Evolutionary conservation across 441 rosid species (phyloP).

Genomic region (Lepidium campestre): DNA sequence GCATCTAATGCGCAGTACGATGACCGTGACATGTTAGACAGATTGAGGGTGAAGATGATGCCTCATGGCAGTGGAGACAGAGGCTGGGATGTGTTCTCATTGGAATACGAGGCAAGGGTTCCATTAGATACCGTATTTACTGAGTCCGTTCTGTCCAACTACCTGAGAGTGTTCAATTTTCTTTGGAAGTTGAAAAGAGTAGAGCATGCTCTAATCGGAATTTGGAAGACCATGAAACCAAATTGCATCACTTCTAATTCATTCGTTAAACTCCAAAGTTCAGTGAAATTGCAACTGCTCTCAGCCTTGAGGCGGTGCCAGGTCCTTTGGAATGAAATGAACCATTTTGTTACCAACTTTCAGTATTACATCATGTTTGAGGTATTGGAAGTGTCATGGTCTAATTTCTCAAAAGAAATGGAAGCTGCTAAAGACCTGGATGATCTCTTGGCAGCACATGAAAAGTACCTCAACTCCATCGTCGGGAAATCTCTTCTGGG

Average conservation of each 20-base stretch:
- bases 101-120: slow-evolving; percentile 88
- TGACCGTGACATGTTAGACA: slow-evolving; percentile 79
- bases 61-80: slow-evolving; percentile 80
- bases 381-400: slow-evolving; percentile 96
- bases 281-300: slow-evolving; percentile 68
- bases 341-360: slow-evolving; percentile 87
- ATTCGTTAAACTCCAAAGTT: slow-evolving; percentile 65
- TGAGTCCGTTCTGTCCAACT: slow-evolving; percentile 73
- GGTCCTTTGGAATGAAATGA: slow-evolving; percentile 95
- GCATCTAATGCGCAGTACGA: slow-evolving; percentile 97
- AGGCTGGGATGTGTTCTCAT: slow-evolving; percentile 96
- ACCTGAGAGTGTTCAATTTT: slow-evolving; percentile 82
- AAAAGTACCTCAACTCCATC: slow-evolving; percentile 73
- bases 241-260: slow-evolving; percentile 80
- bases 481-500: slow-evolving; percentile 86
- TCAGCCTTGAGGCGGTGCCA: slow-evolving; percentile 84
- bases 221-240: slow-evolving; percentile 99
- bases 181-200: slow-evolving; percentile 92
- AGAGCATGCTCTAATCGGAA: slow-evolving; percentile 90
- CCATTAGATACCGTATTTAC: slow-evolving; percentile 88
- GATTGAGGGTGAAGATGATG: slow-evolving; percentile 89
- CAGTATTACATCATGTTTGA: slow-evolving; percentile 97
- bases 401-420: slow-evolving; percentile 72
- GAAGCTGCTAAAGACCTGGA: slow-evolving; percentile 89
- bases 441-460: slow-evolving; percentile 87